Evolutionary conservation across 305 asterid genomes (phyloP).

Genomic region (Withania somnifera): DNA sequence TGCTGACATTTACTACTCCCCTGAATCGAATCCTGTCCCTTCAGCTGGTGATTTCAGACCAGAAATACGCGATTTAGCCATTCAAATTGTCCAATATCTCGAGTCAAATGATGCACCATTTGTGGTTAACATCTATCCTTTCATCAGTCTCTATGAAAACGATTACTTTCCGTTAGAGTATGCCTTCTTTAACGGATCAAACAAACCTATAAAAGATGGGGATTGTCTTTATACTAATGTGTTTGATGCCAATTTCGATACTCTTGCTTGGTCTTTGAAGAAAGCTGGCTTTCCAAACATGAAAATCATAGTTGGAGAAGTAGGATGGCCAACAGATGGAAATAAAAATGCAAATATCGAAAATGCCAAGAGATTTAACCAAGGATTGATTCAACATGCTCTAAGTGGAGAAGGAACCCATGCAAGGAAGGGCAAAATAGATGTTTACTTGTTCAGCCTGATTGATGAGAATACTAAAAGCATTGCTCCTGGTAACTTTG

Average conservation of each 20-base stretch:
- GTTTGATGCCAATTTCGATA: slow-evolving; percentile 64
- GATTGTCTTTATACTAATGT: slow-evolving; percentile 41
- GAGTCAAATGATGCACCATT: slow-evolving; percentile 46
- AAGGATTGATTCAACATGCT: slow-evolving; percentile 45
- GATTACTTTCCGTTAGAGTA: slow-evolving; percentile 46
- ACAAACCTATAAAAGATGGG: slow-evolving; percentile 30
- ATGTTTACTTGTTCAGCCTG: slow-evolving; percentile 49
- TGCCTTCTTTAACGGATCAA: slow-evolving; percentile 52
- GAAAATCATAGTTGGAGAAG: slow-evolving; percentile 54
- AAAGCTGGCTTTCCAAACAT: slow-evolving; percentile 53
- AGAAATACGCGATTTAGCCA: slow-evolving; percentile 38
- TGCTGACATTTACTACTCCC: slow-evolving; percentile 58
- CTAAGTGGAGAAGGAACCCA: slow-evolving; percentile 50
- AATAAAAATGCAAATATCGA: slow-evolving; percentile 30
- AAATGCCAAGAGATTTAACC: slow-evolving; percentile 41
- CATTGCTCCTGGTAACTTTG: slow-evolving; percentile 59
- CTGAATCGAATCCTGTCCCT: slow-evolving; percentile 46
- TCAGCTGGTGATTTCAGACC: slow-evolving; percentile 65
- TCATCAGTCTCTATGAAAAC: slow-evolving; percentile 45
- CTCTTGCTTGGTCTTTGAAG: slow-evolving; percentile 46
- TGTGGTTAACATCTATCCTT: slow-evolving; percentile 67
- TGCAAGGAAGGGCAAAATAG: slow-evolving; percentile 29
- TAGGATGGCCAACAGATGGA: slow-evolving; percentile 86
- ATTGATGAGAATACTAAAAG: slow-evolving; percentile 56
- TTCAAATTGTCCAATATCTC: slow-evolving; percentile 38